Base-by-base conservation (phyloP, 1,139 yeast genomes). In the Sugiyamaella novakii region DNA sequence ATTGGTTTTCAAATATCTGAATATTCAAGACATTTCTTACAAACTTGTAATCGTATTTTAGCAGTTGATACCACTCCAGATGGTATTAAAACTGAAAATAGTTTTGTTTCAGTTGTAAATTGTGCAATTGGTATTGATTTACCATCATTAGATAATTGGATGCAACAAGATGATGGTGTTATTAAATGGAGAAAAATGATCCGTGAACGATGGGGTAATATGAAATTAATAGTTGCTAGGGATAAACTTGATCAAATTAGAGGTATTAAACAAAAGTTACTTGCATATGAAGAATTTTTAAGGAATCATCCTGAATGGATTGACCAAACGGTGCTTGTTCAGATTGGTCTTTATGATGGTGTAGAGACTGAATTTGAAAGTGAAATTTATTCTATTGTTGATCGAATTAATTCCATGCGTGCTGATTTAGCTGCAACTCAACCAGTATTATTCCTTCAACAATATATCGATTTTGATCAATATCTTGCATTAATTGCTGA, bases 51-150 rank as follows among this genome's bases (percentile, higher is more conserved):
- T 58, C 75, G 96, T 51, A 72, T 94, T 41, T 70, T 94, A 43
- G 78, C 89, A 54, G 89, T 95, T 0, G 97, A 92, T 68, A 80
- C 87, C 10, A 81, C 81, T 44, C 82, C 81, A n/a, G 76, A 75
- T 50, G 94, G 92, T n/a, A 71, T 91, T 10, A 34, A 34, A n/a
- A 40, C 33, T 59, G 79, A 82, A 22, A 88, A 87, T 10, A 77
- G 79, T 50, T 78, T 83, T 36, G 80, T 88, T 1, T 75, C 79
- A 47, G 84, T 88, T 0, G 79, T 81, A 33, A 79, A 83, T 12
- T 77, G 79, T 25, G 94, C 98, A 0, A 89, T 91, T 46, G 98
- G 98, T 15, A 84, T 92, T 45, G 96, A 92, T 67, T 84, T 91
- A 0, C 71, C 74, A 10, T 72, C 81, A 2, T 68, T 94, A 49